Percentiles rank a stretch among this genome's conserved stretches.
phyloP scores from a whole-genome alignment of 2,329 filamentous ascomycete genomes.

The Sporothrix globosa region DNA sequence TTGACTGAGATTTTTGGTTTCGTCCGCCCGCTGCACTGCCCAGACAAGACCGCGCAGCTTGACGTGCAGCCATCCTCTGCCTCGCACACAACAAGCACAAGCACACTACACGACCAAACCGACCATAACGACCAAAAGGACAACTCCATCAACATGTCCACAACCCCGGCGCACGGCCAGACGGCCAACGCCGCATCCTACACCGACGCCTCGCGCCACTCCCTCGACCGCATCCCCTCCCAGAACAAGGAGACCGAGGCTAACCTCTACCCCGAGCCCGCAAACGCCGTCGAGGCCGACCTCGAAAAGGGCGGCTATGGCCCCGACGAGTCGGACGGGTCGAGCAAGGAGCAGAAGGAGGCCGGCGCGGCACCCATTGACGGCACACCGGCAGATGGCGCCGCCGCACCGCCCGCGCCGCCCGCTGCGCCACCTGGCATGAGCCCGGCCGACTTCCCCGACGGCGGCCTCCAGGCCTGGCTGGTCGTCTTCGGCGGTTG shows the following conservation, averaged over 20 bases:
- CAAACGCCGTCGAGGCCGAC: constrained; percentile 41
- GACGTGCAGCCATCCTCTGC: too few relatives aligned
- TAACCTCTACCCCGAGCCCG: constrained; percentile 43
- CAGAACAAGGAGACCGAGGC: constrained; percentile 44
- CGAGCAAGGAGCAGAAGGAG: neutral
- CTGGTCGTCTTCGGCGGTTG: constrained; percentile 49
- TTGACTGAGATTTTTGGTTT: too few relatives aligned
- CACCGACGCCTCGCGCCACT: constrained; percentile 43
- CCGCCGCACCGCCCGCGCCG: constrained; percentile 35
- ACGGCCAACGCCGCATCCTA: constrained; percentile 26
- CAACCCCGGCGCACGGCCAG: neutral
- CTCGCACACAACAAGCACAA: too few relatives aligned
- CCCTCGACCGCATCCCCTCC: constrained; percentile 43
- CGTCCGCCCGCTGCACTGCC: too few relatives aligned
- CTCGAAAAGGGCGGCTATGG: constrained; percentile 43
- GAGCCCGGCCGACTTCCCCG: constrained; percentile 54
- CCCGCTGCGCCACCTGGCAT: constrained; percentile 37
- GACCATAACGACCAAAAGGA: too few relatives aligned
- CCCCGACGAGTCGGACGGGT: constrained; percentile 25
- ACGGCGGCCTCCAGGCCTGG: constrained; percentile 57
- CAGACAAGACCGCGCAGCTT: too few relatives aligned
- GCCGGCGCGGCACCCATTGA: neutral
- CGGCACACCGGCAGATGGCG: neutral
- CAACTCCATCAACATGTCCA: neutral
- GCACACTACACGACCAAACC: too few relatives aligned